A percentile compares a stretch with the other conserved stretches of the same genome.
phyloP scores from a whole-genome alignment of 495 filamentous ascomycete species.

The Bathelium albidoporum region DNA sequence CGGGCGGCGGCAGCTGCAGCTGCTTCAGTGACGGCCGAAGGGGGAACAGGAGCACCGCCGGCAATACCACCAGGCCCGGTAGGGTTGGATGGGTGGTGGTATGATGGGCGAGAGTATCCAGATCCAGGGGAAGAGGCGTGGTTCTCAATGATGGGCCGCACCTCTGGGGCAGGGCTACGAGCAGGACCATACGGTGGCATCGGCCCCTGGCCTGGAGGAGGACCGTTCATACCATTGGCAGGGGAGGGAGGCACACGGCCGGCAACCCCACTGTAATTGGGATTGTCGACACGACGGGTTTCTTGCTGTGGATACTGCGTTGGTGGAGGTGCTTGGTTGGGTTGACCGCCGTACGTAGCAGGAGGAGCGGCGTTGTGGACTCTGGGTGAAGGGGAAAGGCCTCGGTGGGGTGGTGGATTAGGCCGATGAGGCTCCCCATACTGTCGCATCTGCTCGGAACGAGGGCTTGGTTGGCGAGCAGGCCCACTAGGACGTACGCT shows the following conservation, averaged over 20 bases:
- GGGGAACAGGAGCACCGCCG: conserved; percentile 61
- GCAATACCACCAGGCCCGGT: conserved; percentile 60
- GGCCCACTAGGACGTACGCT: conserved; percentile 49
- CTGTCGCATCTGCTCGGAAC: conserved; percentile 57
- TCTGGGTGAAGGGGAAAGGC: conserved; percentile 54
- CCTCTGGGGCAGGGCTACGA: conserved; percentile 44
- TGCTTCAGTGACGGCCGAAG: conserved; percentile 61
- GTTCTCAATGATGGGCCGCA: conserved; percentile 76
- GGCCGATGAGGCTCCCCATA: conserved; percentile 64
- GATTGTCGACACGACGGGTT: conserved; percentile 52
- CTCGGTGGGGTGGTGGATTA: conserved; percentile 37
- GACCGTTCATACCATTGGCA: conserved; percentile 5
- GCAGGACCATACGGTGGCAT: conserved; percentile 14
- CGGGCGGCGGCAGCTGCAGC: conserved; percentile 56
- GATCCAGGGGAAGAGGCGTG: conserved; percentile 75
- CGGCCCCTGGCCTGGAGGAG: conserved; percentile 6
- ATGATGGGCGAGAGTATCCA: conserved; percentile 68
- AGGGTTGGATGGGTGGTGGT: conserved; percentile 59
- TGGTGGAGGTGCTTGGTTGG: conserved; percentile 44
- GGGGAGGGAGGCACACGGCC: conserved; percentile 8
- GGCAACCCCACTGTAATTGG: conserved; percentile 40
- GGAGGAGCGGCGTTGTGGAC: conserved; percentile 44
- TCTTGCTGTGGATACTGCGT: conserved; percentile 23
- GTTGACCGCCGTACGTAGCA: conserved; percentile 52
- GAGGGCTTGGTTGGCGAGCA: conserved; percentile 44